Percentiles rank a stretch among this genome's conserved stretches.
These are phyloP conservation scores for Pestalotiopsis sp. DNA, from an alignment of 2,329 filamentous ascomycete genomes.

Conservation along the genomic window DNA sequence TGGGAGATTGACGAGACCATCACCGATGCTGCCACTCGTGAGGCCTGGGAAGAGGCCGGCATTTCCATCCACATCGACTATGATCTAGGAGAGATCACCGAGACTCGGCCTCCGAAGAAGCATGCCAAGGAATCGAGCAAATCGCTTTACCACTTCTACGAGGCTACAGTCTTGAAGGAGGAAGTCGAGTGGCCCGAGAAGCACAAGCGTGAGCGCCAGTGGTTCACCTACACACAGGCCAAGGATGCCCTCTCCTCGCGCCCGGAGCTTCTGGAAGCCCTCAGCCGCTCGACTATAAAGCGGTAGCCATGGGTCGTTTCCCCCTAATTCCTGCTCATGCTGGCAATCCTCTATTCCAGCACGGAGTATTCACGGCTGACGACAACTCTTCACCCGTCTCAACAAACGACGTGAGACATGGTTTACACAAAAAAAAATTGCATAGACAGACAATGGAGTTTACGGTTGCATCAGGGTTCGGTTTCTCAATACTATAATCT, in stretches of 20 bases:
- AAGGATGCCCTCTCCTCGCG: constrained; percentile 73
- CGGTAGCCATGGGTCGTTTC: constrained; percentile 32
- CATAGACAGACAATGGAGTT: constrained; percentile 37
- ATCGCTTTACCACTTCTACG: constrained; percentile 78
- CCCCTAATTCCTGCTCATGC: constrained; percentile 21
- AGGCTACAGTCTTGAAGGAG: constrained; percentile 85
- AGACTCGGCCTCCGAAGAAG: constrained; percentile 80
- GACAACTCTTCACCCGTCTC: constrained; percentile 1
- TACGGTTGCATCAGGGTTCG: constrained; percentile 14
- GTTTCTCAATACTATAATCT: constrained; percentile 20
- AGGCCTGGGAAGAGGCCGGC: constrained; percentile 98
- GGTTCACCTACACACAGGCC: constrained; percentile 88
- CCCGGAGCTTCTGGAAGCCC: constrained; percentile 85
- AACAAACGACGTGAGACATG: constrained; percentile 1
- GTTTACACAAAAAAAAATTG: constrained; percentile 22
- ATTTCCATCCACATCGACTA: constrained; percentile 83
- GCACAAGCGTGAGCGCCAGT: constrained; percentile 86
- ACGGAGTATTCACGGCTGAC: constrained; percentile 6
- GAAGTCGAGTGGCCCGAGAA: constrained; percentile 90
- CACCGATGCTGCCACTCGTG: constrained; percentile 80
- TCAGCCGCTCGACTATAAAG: constrained; percentile 78
- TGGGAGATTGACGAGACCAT: constrained; percentile 96
- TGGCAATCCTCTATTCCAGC: not conserved
- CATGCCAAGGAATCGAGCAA: constrained; percentile 63
- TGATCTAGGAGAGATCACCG: constrained; percentile 84